Evolutionary conservation across 2,329 filamentous ascomycete species (phyloP), one percentile per base, ranked within the genome.

Genomic region (Phoma sp.): DNA sequence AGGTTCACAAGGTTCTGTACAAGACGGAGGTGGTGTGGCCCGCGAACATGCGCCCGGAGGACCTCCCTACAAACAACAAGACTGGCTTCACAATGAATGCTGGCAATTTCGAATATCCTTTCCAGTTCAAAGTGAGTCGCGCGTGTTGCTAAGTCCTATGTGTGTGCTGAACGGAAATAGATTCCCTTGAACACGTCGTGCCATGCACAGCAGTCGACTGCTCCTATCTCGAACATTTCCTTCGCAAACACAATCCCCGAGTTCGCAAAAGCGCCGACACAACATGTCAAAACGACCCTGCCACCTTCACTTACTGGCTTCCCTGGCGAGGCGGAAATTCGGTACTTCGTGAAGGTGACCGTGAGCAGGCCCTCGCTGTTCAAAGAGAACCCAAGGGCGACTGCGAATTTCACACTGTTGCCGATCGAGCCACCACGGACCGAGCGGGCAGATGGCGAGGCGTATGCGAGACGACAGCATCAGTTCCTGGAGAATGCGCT

Each of bases 291-390:
- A 70, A 87, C 87, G 64, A 96, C 93, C 0, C 81, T 99, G 10
- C 95, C 95, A 5, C 95, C 95, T 0, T 96, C 92, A 4, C 79
- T 98, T 49, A 90, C 85, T n/a, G 92, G 91, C 3, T 93, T 95
- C 63, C 91, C 91, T 0, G 89, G 88, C 29, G 87, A 93, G 74
- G 94, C 93, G 21, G 92, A 96, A 76, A 93, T 98, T 57, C 85
- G 88, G 64, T 99, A 99, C 77, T 99, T 91, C 72, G 84, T 98
- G 71, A 99, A 99, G 74, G 92, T 90, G n/a, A 98, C 95, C 0
- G 87, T 98, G 6, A 91, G 92, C 68, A 83, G 92, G n/a, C 92
- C 92, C 0, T 88, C 90, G 13, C 83, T 97, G 55, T 91, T 96
- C 76, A 94, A 94, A 71, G 92, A 96, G 77, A 97, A 97, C 68